phyloP scores from a whole-genome alignment of 2,329 filamentous ascomycete species.

The Sclerotinia sclerotiorum region DNA sequence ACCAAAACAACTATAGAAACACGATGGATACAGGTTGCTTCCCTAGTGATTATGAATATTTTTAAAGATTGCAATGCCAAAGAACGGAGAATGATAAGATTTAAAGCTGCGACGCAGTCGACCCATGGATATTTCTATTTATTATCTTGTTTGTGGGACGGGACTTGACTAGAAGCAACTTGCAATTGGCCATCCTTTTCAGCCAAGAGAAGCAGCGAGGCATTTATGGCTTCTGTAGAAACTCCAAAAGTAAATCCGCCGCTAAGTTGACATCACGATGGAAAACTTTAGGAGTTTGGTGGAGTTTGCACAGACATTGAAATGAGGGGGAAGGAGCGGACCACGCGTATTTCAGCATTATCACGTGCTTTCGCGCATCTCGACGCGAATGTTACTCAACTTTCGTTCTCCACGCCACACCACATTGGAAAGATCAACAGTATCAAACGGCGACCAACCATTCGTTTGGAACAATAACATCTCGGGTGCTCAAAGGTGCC shows the following conservation, averaged over 20 bases:
- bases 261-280: not conserved
- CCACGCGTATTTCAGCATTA: not conserved
- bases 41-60: too few relatives aligned
- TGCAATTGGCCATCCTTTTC: not conserved
- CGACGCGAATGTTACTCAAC: not conserved
- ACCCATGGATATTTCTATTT: too few relatives aligned
- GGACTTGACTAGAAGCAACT: not conserved
- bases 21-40: not conserved
- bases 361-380: slow-evolving; percentile 1
- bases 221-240: not conserved
- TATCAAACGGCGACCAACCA: slow-evolving; percentile 1
- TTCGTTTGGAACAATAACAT: not conserved
- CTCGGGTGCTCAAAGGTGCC: not conserved
- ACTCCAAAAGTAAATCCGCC: too few relatives aligned
- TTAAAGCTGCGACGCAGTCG: not conserved
- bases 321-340: not conserved
- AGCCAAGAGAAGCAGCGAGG: not conserved
- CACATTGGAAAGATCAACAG: not conserved
- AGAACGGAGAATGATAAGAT: too few relatives aligned
- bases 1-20: not conserved
- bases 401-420: not conserved
- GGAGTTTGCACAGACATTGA: not conserved
- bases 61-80: not conserved
- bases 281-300: not conserved
- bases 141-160: too few relatives aligned